A percentile compares a stretch with the other conserved stretches of the same genome.
Conservation (phyloP, 164 flowering plant species). For the Chimonanthus salicifolius region DNA sequence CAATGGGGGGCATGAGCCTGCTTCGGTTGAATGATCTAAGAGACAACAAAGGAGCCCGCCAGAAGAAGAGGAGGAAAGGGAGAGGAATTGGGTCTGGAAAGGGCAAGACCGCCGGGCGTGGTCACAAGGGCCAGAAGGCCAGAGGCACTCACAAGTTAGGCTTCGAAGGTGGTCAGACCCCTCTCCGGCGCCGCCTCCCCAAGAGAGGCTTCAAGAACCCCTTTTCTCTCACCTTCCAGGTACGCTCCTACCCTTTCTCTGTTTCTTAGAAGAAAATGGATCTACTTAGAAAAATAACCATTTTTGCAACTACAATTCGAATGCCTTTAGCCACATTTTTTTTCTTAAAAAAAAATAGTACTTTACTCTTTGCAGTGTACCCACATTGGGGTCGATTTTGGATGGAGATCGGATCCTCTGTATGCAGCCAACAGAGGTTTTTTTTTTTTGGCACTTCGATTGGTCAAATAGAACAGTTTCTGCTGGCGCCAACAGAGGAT, state of each 20-base stretch:
- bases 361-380: no score
- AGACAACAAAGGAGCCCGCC: conserved; percentile 62
- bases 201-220: conserved; percentile 91
- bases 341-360: no score
- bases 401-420: no score
- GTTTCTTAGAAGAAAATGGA: neutral
- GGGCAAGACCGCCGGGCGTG: conserved; percentile 94
- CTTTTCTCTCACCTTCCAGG: conserved; percentile 85
- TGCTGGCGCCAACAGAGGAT: no score
- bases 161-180: conserved; percentile 99
- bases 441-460: no score
- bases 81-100: conserved; percentile 94
- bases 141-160: conserved; percentile 77
- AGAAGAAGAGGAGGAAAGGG: conserved; percentile 89
- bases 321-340: no score
- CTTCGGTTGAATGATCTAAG: conserved; percentile 76
- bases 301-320: no score
- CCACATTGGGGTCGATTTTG: no score
- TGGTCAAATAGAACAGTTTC: no score
- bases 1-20: conserved; percentile 29
- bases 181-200: conserved; percentile 73
- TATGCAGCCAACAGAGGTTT: no score
- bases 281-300: no score
- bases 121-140: conserved; percentile 93
- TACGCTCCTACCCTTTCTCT: conserved; percentile 6